Base-by-base conservation (phyloP, 768 basidiomycete species). In the Phaeotremella skinneri region DNA sequence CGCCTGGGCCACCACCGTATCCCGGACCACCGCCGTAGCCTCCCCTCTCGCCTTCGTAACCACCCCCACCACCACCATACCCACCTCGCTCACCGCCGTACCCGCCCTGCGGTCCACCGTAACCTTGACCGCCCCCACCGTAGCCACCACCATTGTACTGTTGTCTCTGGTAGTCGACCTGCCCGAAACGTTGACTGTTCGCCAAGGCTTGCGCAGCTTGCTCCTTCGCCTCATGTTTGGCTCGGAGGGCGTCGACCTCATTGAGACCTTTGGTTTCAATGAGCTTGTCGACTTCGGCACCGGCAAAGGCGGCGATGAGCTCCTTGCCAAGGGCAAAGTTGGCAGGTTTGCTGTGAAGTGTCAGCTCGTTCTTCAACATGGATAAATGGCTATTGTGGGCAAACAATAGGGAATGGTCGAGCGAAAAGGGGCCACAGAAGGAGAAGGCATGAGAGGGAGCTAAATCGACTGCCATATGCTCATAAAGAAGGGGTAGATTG, bases 281-380 rank as follows among this genome's bases (percentile, higher is more conserved):
- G 29, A 73, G 62, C 55, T 72, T 74, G 66, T 76, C 75, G 26
- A 74, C 73, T 52, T 77, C 76, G 5, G 76, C 77, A 34, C 63
- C 74, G 25, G 70, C 73, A 31, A 76, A 64, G 0, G 66, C 77
- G 17, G 75, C 75, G 16, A 75, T 58, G n/a, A 78, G 26, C 55
- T 77, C 73, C 58, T 75, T 70, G 43, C 70, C 68, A 21, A 59
- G 48, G n/a, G 55, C 62, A 42, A 53, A 52, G 51, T 21, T 42
- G 14, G 41, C 51, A 5, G 73, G 74, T 57, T 76, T 60, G 43
- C 77, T 74, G 62, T 72, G 73, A 25, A 37, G 42, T 45, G 43
- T 45, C 13, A 45, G 43, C n/a, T n/a, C n/a, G n/a, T n/a, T n/a
- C n/a, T n/a, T n/a, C n/a, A n/a, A n/a, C n/a, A n/a, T n/a, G n/a